Evolutionary conservation across 108 stramenopile genomes (phyloP).

Genomic region (Nitzschia putrida): DNA sequence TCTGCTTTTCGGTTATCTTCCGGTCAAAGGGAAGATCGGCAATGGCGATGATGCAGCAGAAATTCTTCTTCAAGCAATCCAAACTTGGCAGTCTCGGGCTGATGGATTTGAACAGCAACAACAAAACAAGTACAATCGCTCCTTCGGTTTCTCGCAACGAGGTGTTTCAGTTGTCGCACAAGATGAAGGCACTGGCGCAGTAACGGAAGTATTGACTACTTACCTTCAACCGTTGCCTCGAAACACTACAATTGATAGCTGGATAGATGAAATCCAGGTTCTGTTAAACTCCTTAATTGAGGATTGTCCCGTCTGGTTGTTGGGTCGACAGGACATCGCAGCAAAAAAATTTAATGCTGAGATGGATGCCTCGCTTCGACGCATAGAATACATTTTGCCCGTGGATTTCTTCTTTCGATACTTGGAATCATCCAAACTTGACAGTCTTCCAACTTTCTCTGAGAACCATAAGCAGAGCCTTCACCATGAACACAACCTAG

Average conservation of each 20-base stretch:
- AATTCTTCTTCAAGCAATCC: conserved; percentile 55
- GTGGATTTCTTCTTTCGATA: conserved; percentile 52
- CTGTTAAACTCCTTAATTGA: conserved; percentile 29
- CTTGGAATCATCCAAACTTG: background rate
- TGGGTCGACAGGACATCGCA: conserved; percentile 59
- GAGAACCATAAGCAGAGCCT: conserved; percentile 27
- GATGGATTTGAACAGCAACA: conserved; percentile 26
- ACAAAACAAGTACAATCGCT: conserved; percentile 59
- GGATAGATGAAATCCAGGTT: conserved; percentile 53
- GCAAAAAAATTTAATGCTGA: conserved; percentile 75
- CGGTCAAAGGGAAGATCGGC: conserved; percentile 19
- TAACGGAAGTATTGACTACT: conserved; percentile 70
- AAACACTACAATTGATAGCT: conserved; percentile 31
- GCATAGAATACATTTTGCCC: conserved; percentile 76
- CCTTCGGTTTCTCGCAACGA: conserved; percentile 60
- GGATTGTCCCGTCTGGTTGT: conserved; percentile 46
- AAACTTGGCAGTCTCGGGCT: conserved; percentile 32
- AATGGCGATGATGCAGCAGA: conserved; percentile 65
- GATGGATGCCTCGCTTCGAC: conserved; percentile 65
- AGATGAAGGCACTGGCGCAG: conserved; percentile 64
- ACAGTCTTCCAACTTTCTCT: conserved; percentile 23
- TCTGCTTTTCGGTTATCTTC: conserved; percentile 74
- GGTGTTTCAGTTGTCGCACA: conserved; percentile 52
- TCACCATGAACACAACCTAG: background rate
- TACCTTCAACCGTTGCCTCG: conserved; percentile 42